Base-by-base conservation (phyloP, 495 filamentous ascomycete species). In the Aspergillus baeticus region DNA sequence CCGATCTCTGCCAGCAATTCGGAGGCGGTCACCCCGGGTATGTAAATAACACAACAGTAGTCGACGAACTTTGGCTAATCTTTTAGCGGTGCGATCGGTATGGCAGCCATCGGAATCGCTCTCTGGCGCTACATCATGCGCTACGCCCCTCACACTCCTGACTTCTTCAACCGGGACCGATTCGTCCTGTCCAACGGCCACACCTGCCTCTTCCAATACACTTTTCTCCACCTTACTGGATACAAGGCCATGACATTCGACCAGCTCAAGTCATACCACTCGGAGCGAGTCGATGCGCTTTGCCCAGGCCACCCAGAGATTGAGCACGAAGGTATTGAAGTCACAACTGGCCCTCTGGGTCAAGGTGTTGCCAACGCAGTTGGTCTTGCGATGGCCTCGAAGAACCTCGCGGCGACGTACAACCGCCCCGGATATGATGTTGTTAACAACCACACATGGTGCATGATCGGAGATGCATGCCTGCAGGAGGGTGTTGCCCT, bases 301-400 rank as follows among this genome's bases (percentile, higher is more conserved):
- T 83, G 78, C 47, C 84, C 79, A 33, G 84, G 79, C 1, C 83
- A 87, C 55, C 84, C 83, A 0, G 83, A 87, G 59, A 84, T 84
- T 39, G 83, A 86, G 54, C 72, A 79, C 38, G 74, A 78, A 13
- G 84, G 81, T 6, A 77, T 87, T 49, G 84, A 86, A 63, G 81
- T 87, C 1, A 87, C 84, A 1, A 86, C 83, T 0, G 82, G 83
- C 1, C 83, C 83, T 0, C 70, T 86, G 20, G 83, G 83, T 3
- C 83, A 84, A 63, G 83, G 83, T 35, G 66, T 85, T 23, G 77
- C 81, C 3, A 86, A 86, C 60, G 80, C 82, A 0, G 83, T 84
- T 11, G 83, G 83, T 23, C 50, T 85, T 35, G 82, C 83, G 2
- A 81, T 84, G 70, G 82, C 83, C 0, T 70, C 78, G 1, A 84